A percentile compares a stretch with the other conserved stretches of the same genome.
phyloP scores from a whole-genome alignment of 352 stramenopile species.

The Globisporangium spinosum region DNA sequence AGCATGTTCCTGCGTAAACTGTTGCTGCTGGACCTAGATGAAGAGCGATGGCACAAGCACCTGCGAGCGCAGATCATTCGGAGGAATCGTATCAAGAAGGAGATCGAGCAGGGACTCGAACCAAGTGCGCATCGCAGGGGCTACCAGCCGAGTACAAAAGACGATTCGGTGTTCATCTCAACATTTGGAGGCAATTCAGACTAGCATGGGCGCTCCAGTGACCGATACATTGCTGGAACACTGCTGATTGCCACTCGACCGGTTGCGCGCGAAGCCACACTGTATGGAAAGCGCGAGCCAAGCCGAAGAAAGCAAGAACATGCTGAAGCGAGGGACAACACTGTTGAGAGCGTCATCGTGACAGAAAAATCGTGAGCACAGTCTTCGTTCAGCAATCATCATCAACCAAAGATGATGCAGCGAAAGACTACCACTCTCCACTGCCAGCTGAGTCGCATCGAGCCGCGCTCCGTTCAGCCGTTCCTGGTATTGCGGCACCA shows the following conservation, averaged over 20 bases:
- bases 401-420: not conserved
- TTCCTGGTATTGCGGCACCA: conserved; percentile 1
- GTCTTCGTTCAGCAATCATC: not conserved
- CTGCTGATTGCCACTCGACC: conserved; percentile 4
- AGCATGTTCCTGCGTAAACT: conserved; percentile 50
- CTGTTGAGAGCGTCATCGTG: not conserved
- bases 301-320: not conserved
- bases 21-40: conserved; percentile 50
- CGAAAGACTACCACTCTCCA: not conserved
- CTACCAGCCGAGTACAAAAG: conserved; percentile 4
- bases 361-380: not conserved
- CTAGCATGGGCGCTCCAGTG: not conserved
- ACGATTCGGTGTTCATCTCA: conserved; percentile 11
- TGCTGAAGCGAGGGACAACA: not conserved
- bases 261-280: not conserved
- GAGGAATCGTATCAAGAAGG: conserved; percentile 56
- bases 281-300: not conserved
- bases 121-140: conserved; percentile 26
- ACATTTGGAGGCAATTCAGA: conserved; percentile 21
- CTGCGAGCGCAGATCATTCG: conserved; percentile 53
- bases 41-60: conserved; percentile 36
- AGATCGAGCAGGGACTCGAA: conserved; percentile 44
- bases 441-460: not conserved
- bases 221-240: conserved; percentile 10
- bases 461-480: not conserved